Conservation (phyloP, 768 basidiomycete genomes). For the Hysterangium stoloniferum region DNA sequence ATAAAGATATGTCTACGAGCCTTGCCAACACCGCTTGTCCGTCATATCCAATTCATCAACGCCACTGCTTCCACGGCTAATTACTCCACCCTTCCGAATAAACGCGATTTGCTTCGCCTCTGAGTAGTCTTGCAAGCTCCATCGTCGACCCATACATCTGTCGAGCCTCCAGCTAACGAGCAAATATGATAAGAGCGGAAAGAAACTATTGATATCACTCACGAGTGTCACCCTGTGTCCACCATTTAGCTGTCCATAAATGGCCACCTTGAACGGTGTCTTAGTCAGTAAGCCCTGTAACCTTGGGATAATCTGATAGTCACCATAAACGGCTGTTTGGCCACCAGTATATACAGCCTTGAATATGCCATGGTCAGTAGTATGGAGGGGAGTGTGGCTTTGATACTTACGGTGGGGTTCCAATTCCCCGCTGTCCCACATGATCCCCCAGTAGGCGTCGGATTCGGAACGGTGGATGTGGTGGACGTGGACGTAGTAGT, state of each 20-base stretch:
- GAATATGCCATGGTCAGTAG: background rate
- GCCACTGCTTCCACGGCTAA: too few relatives aligned
- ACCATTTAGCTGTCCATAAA: constrained; percentile 57
- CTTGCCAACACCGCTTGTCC: too few relatives aligned
- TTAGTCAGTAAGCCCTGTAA: too few relatives aligned
- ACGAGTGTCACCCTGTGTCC: constrained; percentile 52
- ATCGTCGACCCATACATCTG: constrained; percentile 47
- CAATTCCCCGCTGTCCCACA: constrained; percentile 42
- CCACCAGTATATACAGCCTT: constrained; percentile 42
- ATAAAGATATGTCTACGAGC: too few relatives aligned
- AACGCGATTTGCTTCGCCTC: background rate
- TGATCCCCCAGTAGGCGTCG: background rate
- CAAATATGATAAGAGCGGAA: background rate
- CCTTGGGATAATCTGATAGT: too few relatives aligned
- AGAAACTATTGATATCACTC: constrained; percentile 31
- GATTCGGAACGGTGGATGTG: constrained; percentile 14
- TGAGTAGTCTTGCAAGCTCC: constrained; percentile 30
- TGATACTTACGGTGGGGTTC: constrained; percentile 32
- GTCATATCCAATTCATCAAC: too few relatives aligned
- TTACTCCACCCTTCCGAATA: too few relatives aligned
- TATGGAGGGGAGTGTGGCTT: background rate
- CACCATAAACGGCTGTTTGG: constrained; percentile 38
- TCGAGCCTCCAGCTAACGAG: constrained; percentile 21
- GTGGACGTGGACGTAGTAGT: constrained; percentile 20
- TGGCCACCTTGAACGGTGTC: constrained; percentile 31